Conservation (phyloP, 164 flowering plant species). For the Stephania japonica region DNA sequence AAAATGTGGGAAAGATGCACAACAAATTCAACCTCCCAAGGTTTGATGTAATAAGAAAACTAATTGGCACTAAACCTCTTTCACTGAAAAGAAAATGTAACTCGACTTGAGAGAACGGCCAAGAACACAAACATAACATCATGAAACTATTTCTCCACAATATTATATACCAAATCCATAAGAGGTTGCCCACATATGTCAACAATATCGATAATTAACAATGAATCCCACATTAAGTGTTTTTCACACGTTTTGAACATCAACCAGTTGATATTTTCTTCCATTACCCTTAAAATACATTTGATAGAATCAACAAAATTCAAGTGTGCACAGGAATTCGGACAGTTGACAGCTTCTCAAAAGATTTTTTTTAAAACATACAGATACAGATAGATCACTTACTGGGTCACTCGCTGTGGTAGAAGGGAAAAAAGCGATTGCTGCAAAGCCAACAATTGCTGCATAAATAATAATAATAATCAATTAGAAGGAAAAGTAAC, state of each 20-base stretch:
- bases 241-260: background rate
- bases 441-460: slow-evolving; percentile 60
- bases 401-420: slow-evolving; percentile 42
- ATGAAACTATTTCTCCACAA: too few relatives aligned
- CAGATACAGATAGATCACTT: slow-evolving; percentile 17
- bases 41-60: too few relatives aligned
- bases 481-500: background rate
- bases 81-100: too few relatives aligned
- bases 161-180: too few relatives aligned
- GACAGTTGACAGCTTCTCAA: background rate
- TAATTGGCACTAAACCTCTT: too few relatives aligned
- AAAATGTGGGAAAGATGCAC: background rate
- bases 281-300: background rate
- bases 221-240: too few relatives aligned
- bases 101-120: too few relatives aligned
- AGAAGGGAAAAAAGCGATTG: slow-evolving; percentile 43
- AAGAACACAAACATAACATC: too few relatives aligned
- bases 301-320: background rate
- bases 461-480: slow-evolving; percentile 15
- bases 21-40: background rate
- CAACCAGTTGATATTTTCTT: background rate
- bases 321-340: too few relatives aligned
- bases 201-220: too few relatives aligned
- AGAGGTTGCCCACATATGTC: too few relatives aligned
- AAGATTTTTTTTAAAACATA: too few relatives aligned